phyloP scores from a whole-genome alignment of 495 filamentous ascomycete species.

The Penicillium maclennaniae region DNA sequence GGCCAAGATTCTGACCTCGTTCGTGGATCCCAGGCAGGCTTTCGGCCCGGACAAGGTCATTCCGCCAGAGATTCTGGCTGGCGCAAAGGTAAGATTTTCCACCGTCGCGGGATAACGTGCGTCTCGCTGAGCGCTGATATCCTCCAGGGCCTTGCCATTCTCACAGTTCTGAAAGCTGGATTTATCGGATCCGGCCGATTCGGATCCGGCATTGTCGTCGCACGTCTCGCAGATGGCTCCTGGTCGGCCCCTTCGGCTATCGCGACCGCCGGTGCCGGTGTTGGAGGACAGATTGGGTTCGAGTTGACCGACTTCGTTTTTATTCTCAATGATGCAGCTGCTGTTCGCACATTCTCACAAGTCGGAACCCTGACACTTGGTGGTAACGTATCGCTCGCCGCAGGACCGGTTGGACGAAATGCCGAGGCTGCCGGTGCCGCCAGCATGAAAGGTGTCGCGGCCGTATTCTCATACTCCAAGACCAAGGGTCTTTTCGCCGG shows the following conservation, averaged over 20 bases:
- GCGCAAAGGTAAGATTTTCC: conserved; percentile 69
- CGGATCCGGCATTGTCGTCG: conserved; percentile 90
- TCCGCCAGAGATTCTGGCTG: conserved; percentile 81
- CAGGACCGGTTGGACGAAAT: conserved; percentile 89
- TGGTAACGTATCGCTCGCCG: conserved; percentile 94
- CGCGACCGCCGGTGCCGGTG: conserved; percentile 82
- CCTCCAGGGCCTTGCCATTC: conserved; percentile 79
- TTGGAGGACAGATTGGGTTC: conserved; percentile 96
- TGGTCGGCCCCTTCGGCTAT: conserved; percentile 97
- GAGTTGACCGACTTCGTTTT: conserved; percentile 99
- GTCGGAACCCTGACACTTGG: conserved; percentile 85
- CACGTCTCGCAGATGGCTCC: conserved; percentile 81
- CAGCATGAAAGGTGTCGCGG: conserved; percentile 82
- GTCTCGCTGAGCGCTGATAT: conserved; percentile 10
- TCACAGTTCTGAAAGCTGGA: conserved; percentile 93
- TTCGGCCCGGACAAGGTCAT: conserved; percentile 98
- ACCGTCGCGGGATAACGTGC: conserved; percentile 3
- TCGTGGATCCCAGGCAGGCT: conserved; percentile 88
- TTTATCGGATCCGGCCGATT: conserved; percentile 92
- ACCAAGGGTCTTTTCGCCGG: conserved; percentile 97
- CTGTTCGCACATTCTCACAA: conserved; percentile 93
- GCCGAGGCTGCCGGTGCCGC: conserved; percentile 95
- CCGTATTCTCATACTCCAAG: conserved; percentile 93
- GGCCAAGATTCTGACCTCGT: conserved; percentile 89
- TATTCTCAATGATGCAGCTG: conserved; percentile 89